Conservation (phyloP, 345 rosid genomes). For the Populus simonii region DNA sequence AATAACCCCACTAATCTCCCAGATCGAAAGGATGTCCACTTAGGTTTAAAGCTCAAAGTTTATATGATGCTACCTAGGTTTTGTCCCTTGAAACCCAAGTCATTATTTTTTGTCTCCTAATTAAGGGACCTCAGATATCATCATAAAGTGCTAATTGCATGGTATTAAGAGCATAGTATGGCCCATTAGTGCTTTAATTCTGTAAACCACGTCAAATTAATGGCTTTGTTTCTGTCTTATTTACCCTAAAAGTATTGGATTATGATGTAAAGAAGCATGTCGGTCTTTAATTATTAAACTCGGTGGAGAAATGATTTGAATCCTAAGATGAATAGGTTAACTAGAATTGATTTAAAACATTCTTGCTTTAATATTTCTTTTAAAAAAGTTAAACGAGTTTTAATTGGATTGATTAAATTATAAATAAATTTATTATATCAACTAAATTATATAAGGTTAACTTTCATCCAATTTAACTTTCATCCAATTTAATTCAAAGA, state of each 20-base stretch:
- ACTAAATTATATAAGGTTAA: too few species aligned
- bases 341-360: too few species aligned
- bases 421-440: too few species aligned
- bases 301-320: too few species aligned
- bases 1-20: background rate
- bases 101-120: background rate
- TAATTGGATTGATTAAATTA: too few species aligned
- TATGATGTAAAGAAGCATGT: background rate
- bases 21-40: background rate
- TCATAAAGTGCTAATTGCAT: background rate
- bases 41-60: background rate
- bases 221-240: background rate
- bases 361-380: too few species aligned
- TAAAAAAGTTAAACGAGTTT: too few species aligned
- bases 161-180: background rate
- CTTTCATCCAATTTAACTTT: too few species aligned
- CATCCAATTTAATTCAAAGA: too few species aligned
- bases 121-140: background rate
- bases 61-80: background rate
- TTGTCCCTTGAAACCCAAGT: background rate
- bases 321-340: too few species aligned
- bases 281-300: too few species aligned
- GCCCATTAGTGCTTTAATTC: background rate
- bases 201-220: too few species aligned
- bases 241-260: background rate